Conservation (phyloP, 306 rosid genomes). For the Trifolium fragiferum region DNA sequence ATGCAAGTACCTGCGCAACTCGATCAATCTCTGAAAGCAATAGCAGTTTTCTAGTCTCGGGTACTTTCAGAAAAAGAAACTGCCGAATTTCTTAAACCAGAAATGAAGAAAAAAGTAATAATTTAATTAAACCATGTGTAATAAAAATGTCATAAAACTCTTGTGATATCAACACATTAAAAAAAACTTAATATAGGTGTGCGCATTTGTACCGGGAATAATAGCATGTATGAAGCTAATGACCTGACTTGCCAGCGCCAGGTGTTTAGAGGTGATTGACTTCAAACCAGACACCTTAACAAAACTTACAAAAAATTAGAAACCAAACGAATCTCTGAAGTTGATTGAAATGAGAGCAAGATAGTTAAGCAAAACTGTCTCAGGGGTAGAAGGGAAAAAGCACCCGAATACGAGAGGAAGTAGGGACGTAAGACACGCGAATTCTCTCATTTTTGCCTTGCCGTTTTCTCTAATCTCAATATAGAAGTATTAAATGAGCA, state of each 20-base stretch:
- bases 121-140: slow-evolving; percentile 26
- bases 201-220: slow-evolving; percentile 72
- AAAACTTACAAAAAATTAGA: slow-evolving; percentile 40
- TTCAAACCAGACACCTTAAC: slow-evolving; percentile 96
- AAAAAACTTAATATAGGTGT: slow-evolving; percentile 28
- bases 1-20: slow-evolving; percentile 79
- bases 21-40: slow-evolving; percentile 89
- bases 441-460: slow-evolving; percentile 3
- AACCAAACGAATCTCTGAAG: slow-evolving; percentile 35
- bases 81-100: slow-evolving; percentile 80
- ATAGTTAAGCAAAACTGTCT: background rate
- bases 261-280: slow-evolving; percentile 97
- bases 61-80: slow-evolving; percentile 89
- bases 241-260: slow-evolving; percentile 99
- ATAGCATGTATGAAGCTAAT: slow-evolving; percentile 80
- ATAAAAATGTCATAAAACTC: slow-evolving; percentile 30
- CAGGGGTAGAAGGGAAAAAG: background rate
- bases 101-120: slow-evolving; percentile 49
- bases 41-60: slow-evolving; percentile 78
- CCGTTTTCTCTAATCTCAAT: background rate
- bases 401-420: background rate
- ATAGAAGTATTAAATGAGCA: background rate
- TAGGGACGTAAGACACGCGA: background rate
- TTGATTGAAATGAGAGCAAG: slow-evolving; percentile 34
- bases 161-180: slow-evolving; percentile 10